A percentile compares a stretch with the other conserved stretches of the same genome.
Conservation (phyloP, 2,329 filamentous ascomycete species). For the Pseudocercospora cruenta region DNA sequence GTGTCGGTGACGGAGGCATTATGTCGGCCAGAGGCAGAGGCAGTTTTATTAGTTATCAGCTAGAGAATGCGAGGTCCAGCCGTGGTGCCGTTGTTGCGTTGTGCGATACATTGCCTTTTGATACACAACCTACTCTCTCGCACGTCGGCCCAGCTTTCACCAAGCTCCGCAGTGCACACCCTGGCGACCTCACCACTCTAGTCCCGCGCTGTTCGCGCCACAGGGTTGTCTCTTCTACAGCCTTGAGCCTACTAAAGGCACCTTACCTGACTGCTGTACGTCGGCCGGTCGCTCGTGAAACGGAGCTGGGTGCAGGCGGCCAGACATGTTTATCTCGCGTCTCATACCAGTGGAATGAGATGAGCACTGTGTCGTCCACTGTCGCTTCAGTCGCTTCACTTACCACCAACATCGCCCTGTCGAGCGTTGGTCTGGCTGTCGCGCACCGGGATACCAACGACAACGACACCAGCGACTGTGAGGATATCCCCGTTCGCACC, state of each 20-base stretch:
- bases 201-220: slow-evolving; percentile 6
- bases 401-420: slow-evolving; percentile 62
- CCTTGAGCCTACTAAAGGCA: slow-evolving; percentile 3
- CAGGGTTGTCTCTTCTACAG: slow-evolving; percentile 6
- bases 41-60: background rate
- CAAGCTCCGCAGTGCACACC: background rate
- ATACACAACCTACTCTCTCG: background rate
- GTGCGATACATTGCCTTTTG: background rate
- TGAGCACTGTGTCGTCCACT: slow-evolving; percentile 7
- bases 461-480: slow-evolving; percentile 41
- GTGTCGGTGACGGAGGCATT: slow-evolving; percentile 14
- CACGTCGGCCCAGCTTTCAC: background rate
- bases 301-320: slow-evolving; percentile 12
- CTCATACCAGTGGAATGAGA: slow-evolving; percentile 20
- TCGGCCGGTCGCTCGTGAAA: slow-evolving; percentile 14
- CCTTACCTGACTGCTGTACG: slow-evolving; percentile 1
- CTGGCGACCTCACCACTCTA: slow-evolving; percentile 1
- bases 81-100: background rate
- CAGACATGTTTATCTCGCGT: slow-evolving; percentile 2
- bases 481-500: slow-evolving; percentile 14
- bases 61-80: background rate
- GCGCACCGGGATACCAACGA: slow-evolving; percentile 11
- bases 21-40: slow-evolving; percentile 4
- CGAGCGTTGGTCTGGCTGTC: slow-evolving; percentile 55
- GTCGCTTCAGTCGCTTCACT: slow-evolving; percentile 58